Conservation (phyloP, 2,329 filamentous ascomycete genomes). For the Fusarium duplospermum region DNA sequence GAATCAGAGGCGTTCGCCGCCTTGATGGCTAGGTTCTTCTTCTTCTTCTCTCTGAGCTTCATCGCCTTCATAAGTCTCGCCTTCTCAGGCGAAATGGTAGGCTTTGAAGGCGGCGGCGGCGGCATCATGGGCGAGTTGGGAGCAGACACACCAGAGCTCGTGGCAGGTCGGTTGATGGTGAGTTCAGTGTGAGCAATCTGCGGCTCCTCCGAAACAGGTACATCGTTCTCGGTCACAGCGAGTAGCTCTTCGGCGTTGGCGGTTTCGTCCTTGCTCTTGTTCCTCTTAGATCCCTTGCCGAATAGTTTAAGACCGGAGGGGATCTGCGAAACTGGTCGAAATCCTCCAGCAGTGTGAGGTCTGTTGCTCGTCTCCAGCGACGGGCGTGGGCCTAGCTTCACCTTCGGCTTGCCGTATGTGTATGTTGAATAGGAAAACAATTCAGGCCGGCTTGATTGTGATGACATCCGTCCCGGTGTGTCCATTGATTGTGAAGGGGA, state of each 20-base stretch:
- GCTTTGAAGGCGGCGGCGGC: slow-evolving; percentile 57
- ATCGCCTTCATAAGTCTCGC: slow-evolving; percentile 93
- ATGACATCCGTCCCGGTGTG: slow-evolving; percentile 59
- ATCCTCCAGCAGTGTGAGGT: slow-evolving; percentile 70
- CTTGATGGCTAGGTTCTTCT: slow-evolving; percentile 48
- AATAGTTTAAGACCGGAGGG: slow-evolving; percentile 83
- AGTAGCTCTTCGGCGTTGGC: slow-evolving; percentile 50
- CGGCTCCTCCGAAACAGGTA: slow-evolving; percentile 50
- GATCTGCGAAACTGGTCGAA: slow-evolving; percentile 80
- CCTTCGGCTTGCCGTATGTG: slow-evolving; percentile 76
- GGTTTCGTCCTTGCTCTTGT: slow-evolving; percentile 44
- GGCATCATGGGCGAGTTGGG: slow-evolving; percentile 52
- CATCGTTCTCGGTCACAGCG: slow-evolving; percentile 52
- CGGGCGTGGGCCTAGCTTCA: slow-evolving; percentile 89
- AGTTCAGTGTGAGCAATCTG: slow-evolving; percentile 37
- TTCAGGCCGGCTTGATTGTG: slow-evolving; percentile 65
- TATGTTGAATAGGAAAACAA: slow-evolving; percentile 62
- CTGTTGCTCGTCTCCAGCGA: slow-evolving; percentile 73
- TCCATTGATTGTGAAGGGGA: slow-evolving; percentile 60
- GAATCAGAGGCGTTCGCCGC: slow-evolving; percentile 34
- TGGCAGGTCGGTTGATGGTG: slow-evolving; percentile 50
- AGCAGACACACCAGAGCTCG: slow-evolving; percentile 59
- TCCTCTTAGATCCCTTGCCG: slow-evolving; percentile 67
- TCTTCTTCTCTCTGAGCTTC: slow-evolving; percentile 86
- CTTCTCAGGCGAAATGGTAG: slow-evolving; percentile 85